Evolutionary conservation across 2,329 filamentous ascomycete genomes (phyloP), one percentile per base, ranked within the genome.

Genomic region (Didymella pinodella): DNA sequence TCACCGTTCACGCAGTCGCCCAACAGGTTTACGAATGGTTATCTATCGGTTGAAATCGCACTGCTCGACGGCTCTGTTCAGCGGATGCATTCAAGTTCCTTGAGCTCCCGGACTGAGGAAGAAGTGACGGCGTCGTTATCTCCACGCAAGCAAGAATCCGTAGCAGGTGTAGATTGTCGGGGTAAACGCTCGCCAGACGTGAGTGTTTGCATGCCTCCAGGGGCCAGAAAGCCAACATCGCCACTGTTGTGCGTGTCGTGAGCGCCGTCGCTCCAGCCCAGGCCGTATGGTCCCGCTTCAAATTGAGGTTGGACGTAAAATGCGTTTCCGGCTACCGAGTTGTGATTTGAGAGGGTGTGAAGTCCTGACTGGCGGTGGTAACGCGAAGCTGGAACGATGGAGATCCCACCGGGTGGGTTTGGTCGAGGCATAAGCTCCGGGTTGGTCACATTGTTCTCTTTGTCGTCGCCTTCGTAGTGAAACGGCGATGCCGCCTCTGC

Each of bases 401-500:
- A 59, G 2, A 69, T 48, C 6, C 60, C 50, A 12, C 59, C 40
- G 6, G 53, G 20, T 22, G 51, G 29, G 16, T 62, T 49, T 12
- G 53, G 32, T 18, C 8, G 28, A 2, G 53, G 48, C 16, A 55
- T 54, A 3, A 54, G 34, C 10, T 62, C 61, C 11, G 38, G 29
- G 11, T 61, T 53, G 22, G 44, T 46, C 12, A 46, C 47, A 10
- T 40, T 20, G 47, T 70, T 71, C 32, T 71, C 68, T 40, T 71
- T 71, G 36, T 70, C 59, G 14, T 69, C 67, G 26, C 68, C 59
- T 10, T 69, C 60, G 38, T 62, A 65, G n/a, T 60, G 45, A 20
- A 65, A 52, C 7, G 67, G 67, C 41, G 65, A 66, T 7, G 54
- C 57, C 54, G 55, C 58, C 7, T 59, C 57, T n/a, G 64, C 63